Conservation (phyloP, 257 asterid genomes). For the Salvia rosmarinus region DNA sequence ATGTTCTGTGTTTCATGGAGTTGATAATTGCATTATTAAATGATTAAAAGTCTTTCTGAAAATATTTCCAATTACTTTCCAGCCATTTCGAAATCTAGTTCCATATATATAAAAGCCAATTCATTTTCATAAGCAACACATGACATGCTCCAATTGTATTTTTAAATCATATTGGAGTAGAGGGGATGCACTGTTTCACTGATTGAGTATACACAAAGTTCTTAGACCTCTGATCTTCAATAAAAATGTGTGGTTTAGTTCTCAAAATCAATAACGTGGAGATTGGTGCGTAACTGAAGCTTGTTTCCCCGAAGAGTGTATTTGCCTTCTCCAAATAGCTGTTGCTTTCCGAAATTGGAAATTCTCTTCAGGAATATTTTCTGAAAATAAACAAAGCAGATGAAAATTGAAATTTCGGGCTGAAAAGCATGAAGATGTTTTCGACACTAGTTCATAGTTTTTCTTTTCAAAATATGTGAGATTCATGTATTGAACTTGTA, state of each 20-base stretch:
- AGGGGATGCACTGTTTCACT: not conserved
- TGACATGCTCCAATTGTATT: constrained; percentile 1
- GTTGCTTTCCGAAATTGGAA: not conserved
- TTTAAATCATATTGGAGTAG: constrained; percentile 8
- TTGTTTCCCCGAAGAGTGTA: not conserved
- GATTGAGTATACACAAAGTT: not conserved
- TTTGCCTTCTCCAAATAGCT: not conserved
- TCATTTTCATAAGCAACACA: constrained; percentile 20
- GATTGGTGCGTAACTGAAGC: not conserved
- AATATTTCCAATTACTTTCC: not conserved
- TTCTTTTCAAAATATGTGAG: not conserved
- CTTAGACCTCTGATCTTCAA: constrained; percentile 10
- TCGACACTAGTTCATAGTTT: not conserved
- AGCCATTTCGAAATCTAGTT: constrained; percentile 16
- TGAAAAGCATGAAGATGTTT: not conserved
- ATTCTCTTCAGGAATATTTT: constrained; percentile 1
- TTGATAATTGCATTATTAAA: constrained; percentile 6
- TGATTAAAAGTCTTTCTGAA: not conserved
- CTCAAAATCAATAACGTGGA: not conserved
- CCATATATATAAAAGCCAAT: constrained; percentile 1
- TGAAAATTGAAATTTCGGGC: not conserved
- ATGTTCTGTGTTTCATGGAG: not conserved
- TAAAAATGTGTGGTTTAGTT: constrained; percentile 1
- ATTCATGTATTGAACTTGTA: constrained; percentile 20
- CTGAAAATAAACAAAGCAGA: not conserved